Evolutionary conservation across 2,329 filamentous ascomycete species (phyloP).

Genomic region (Cercospora nicotianae): DNA sequence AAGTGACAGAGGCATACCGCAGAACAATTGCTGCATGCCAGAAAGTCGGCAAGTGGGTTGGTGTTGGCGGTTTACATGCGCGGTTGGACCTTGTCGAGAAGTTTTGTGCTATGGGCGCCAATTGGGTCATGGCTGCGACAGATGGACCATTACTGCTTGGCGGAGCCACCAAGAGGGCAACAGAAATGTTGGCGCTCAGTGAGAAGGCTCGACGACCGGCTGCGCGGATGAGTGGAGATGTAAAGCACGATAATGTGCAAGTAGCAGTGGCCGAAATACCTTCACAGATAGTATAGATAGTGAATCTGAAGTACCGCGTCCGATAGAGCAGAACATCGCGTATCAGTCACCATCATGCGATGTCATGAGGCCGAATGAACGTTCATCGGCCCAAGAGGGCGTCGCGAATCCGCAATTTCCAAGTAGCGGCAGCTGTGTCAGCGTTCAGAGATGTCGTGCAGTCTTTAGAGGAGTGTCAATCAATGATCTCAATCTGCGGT

Average conservation of each 20-base stretch:
- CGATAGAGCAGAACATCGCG: background rate
- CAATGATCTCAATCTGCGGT: background rate
- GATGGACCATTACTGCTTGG: slow-evolving; percentile 42
- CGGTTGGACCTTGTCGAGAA: slow-evolving; percentile 47
- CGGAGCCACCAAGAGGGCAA: slow-evolving; percentile 38
- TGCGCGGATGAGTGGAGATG: background rate
- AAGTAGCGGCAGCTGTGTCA: background rate
- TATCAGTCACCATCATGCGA: background rate
- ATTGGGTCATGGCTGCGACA: slow-evolving; percentile 43
- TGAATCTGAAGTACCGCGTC: too few species aligned
- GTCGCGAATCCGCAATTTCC: background rate
- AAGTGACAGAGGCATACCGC: slow-evolving; percentile 36
- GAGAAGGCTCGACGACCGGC: background rate
- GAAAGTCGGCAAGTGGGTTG: slow-evolving; percentile 44
- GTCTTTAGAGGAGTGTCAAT: background rate
- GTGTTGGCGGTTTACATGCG: slow-evolving; percentile 45
- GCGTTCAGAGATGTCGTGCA: background rate
- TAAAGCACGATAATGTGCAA: background rate
- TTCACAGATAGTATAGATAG: background rate
- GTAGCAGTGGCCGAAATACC: background rate
- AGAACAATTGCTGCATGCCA: slow-evolving; percentile 43
- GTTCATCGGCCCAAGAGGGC: background rate
- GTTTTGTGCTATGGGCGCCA: slow-evolving; percentile 43
- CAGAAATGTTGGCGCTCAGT: slow-evolving; percentile 7
- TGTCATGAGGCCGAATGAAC: background rate